These are phyloP conservation scores for Schrenkiella parvula DNA, from an alignment of 345 rosid genomes.

Conservation along the genomic window DNA sequence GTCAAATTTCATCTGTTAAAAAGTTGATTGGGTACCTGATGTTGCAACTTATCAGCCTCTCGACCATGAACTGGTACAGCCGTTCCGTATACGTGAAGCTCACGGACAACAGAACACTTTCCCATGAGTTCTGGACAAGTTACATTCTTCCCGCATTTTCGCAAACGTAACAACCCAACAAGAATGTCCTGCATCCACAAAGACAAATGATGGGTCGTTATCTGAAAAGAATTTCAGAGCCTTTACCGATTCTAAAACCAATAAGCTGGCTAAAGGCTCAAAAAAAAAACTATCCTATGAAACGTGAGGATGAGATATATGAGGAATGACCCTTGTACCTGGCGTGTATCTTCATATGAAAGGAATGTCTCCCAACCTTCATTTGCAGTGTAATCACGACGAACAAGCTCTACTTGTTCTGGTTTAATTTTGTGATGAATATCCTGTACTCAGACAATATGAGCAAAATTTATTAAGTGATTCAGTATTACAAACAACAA, in stretches of 20 bases:
- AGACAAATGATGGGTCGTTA: neutral
- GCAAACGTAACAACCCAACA: constrained; percentile 82
- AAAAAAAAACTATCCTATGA: neutral
- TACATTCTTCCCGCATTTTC: constrained; percentile 83
- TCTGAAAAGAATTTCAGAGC: neutral
- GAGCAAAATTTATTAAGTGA: constrained; percentile 1
- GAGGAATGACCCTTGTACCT: constrained; percentile 59
- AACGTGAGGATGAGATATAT: neutral
- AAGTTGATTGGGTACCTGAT: constrained; percentile 56
- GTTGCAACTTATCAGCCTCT: constrained; percentile 93
- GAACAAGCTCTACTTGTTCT: constrained; percentile 97
- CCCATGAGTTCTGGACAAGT: constrained; percentile 89
- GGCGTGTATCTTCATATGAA: constrained; percentile 91
- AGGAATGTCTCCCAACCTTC: constrained; percentile 99
- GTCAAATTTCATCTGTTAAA: neutral
- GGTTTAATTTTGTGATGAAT: constrained; percentile 95
- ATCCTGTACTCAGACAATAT: constrained; percentile 49
- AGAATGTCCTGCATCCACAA: constrained; percentile 75
- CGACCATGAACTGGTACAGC: constrained; percentile 99
- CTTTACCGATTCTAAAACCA: neutral
- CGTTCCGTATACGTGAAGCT: constrained; percentile 99
- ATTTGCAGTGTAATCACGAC: constrained; percentile 97
- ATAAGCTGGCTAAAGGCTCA: neutral
- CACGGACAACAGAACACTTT: constrained; percentile 91
- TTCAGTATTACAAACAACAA: neutral